These are phyloP conservation scores for Symbiodinium natans DNA, from an alignment of 73 alveolate genomes.

Conservation along the genomic window DNA sequence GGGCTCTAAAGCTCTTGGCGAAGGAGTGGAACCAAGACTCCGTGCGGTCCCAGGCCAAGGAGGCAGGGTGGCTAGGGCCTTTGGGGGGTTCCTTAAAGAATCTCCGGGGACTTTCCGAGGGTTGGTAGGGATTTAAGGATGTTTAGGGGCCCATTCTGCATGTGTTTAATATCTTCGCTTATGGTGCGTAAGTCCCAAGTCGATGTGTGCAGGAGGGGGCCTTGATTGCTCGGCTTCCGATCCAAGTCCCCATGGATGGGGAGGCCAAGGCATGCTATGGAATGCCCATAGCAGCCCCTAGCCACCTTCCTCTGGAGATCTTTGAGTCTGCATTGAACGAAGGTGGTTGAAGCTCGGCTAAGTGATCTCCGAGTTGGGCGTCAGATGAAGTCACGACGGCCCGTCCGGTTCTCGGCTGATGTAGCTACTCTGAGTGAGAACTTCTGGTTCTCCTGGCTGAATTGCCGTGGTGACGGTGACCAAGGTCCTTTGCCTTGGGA, in stretches of 20 bases:
- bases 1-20: not conserved
- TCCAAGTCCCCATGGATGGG: conserved; percentile 35
- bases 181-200: not conserved
- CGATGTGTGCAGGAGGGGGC: conserved; percentile 33
- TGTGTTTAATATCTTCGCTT: too few species aligned
- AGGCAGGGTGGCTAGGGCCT: too few species aligned
- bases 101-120: too few species aligned
- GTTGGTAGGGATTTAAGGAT: too few species aligned
- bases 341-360: conserved; percentile 53
- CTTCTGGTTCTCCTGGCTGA: too few species aligned
- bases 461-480: not conserved
- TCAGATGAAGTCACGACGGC: conserved; percentile 53
- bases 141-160: too few species aligned
- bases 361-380: conserved; percentile 80
- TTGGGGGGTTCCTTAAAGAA: too few species aligned
- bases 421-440: not conserved
- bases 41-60: conserved; percentile 73
- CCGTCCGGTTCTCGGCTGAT: not conserved
- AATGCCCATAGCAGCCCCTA: not conserved
- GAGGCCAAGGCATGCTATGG: not conserved
- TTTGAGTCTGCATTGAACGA: not conserved
- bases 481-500: conserved; percentile 58
- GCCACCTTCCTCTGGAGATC: too few species aligned
- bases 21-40: conserved; percentile 77
- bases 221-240: conserved; percentile 81